phyloP scores from a whole-genome alignment of 2,329 filamentous ascomycete genomes.

The Phaeosphaeriaceae sp. region DNA sequence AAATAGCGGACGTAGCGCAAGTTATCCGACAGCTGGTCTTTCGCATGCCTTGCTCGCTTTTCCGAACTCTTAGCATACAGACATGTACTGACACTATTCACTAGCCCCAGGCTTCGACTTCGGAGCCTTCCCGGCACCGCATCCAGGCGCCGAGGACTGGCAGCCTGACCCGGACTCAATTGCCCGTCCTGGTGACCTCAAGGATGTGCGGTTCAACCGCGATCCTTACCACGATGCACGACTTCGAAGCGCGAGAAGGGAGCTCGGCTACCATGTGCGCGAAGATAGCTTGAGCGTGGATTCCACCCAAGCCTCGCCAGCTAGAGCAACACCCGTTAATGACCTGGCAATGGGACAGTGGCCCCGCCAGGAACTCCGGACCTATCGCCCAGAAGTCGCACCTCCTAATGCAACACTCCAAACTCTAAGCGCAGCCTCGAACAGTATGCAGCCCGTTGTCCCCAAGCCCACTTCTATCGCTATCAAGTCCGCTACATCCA shows the following conservation, averaged over 20 bases:
- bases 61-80: not conserved
- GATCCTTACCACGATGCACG: slow-evolving; percentile 1
- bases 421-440: not conserved
- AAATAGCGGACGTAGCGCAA: not conserved
- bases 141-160: slow-evolving; percentile 17
- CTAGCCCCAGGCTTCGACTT: not conserved
- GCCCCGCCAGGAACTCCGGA: not conserved
- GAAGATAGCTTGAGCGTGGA: not conserved
- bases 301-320: not conserved
- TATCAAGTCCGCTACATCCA: not conserved
- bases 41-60: not conserved
- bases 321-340: not conserved
- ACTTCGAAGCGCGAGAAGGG: not conserved
- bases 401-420: not conserved
- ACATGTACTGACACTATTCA: not conserved
- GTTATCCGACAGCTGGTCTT: not conserved
- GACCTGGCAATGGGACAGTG: not conserved
- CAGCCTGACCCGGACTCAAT: slow-evolving; percentile 13
- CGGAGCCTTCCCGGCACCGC: slow-evolving; percentile 15
- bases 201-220: slow-evolving; percentile 13
- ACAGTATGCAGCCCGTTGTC: not conserved
- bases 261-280: not conserved
- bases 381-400: not conserved
- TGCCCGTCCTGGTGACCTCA: slow-evolving; percentile 4
- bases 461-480: not conserved